Base-by-base conservation (phyloP, 163 green algal genomes). In the Chlamydomonas reinhardtii region DNA sequence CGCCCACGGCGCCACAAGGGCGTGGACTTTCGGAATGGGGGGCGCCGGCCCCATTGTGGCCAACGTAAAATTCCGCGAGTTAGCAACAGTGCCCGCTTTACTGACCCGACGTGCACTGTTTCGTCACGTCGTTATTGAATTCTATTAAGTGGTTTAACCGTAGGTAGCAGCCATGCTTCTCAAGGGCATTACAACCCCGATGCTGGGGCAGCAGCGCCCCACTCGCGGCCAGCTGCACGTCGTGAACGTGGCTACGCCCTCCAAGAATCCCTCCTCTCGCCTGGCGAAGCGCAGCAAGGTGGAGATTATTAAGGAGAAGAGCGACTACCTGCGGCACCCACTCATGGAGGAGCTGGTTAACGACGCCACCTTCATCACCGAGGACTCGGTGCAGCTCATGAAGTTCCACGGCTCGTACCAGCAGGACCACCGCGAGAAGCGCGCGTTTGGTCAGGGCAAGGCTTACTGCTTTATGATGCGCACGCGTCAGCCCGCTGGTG, bases 381-480 rank as follows among this genome's bases (percentile, higher is more conserved):
- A 99, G 90, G 94, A 97, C 15, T 93, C 96, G 17, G 91, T 97
- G 88, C 98, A 99, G 95, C 94, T 99, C 14, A 99, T 99, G 94
- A 99, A 99, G 94, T 99, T 99, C 88, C 98, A 99, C 91, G 98
- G 98, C 75, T 97, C 91, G 84, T 99, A 99, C 87, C 91, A 96
- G 95, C 97, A 98, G 87, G 98, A 99, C 90, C 92, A 99, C 88
- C 92, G 98, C 22, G 98, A 99, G 89, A 96, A 98, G 92, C 94
- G 98, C n/a, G 91, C 94, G 0, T 98, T 97, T 74, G 97, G 97
- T 1, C 43, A 94, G 54, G 98, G 97, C 84, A 99, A 99, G 93
- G 94, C 94, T 12, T 99, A 99, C 88, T 97, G 99, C 93, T 99
- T 99, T 92, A 99, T 99, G 98, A 99, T 99, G 97, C 95, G 98